These are phyloP conservation scores for Trichophyton rubrum DNA, from an alignment of 2,329 filamentous ascomycete species.

Conservation along the genomic window DNA sequence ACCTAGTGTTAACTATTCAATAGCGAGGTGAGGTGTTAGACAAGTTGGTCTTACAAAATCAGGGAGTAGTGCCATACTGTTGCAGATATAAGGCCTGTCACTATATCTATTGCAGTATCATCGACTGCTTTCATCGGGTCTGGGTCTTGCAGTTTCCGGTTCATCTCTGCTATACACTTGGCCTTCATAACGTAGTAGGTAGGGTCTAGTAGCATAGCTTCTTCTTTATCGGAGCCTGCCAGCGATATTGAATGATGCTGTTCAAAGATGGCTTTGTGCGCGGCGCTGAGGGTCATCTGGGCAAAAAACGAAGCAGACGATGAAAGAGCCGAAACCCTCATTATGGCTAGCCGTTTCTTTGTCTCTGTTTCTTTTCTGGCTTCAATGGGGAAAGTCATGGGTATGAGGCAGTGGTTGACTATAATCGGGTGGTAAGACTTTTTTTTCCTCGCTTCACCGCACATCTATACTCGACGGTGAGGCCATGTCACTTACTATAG, in stretches of 20 bases:
- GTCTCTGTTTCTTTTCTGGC: constrained; percentile 16
- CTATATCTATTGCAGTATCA: constrained; percentile 26
- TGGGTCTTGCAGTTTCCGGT: constrained; percentile 22
- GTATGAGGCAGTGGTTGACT: constrained; percentile 27
- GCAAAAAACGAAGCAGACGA: constrained; percentile 29
- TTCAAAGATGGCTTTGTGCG: constrained; percentile 26
- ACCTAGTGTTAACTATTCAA: constrained; percentile 25
- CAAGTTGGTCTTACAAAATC: neutral
- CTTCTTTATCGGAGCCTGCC: constrained; percentile 12
- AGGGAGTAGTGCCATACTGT: constrained; percentile 17
- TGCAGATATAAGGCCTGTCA: constrained; percentile 27
- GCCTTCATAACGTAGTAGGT: constrained; percentile 30
- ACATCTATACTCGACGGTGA: neutral
- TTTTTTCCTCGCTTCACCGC: neutral
- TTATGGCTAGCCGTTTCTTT: constrained; percentile 19
- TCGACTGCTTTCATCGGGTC: constrained; percentile 16
- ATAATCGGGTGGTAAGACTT: neutral
- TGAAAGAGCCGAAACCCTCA: constrained; percentile 23
- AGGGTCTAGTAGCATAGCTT: constrained; percentile 20
- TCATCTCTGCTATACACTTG: constrained; percentile 25
- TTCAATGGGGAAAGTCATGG: constrained; percentile 29
- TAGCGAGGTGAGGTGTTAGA: neutral
- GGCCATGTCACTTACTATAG: constrained; percentile 5
- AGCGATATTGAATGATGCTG: constrained; percentile 18
- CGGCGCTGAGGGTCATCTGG: constrained; percentile 29